Evolutionary conservation across 805 yeast species (phyloP).

Genomic region (Martiniozyma abietophila): DNA sequence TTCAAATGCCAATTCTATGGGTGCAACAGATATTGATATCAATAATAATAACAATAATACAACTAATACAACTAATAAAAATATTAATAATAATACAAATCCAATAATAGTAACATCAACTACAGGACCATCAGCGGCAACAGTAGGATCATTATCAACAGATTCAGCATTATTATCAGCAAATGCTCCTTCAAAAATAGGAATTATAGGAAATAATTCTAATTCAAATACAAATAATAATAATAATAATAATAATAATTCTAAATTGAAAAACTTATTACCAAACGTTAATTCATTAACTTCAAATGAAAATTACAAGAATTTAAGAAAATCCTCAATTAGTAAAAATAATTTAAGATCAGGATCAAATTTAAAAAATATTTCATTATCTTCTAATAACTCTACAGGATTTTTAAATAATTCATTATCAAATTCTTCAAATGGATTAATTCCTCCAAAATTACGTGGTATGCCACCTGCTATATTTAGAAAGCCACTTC

Average conservation of each 20-base stretch:
- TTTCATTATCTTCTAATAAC: not conserved
- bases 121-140: conserved; percentile 1
- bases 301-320: not conserved
- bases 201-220: not conserved
- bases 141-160: not conserved
- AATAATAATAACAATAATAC: too few species aligned
- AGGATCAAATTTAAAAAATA: not conserved
- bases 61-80: too few species aligned
- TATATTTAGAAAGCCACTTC: conserved; percentile 35
- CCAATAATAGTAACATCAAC: too few species aligned
- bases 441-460: conserved; percentile 12
- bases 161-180: not conserved
- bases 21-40: too few species aligned
- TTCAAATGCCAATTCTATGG: too few species aligned
- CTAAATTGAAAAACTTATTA: not conserved
- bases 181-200: too few species aligned
- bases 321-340: too few species aligned
- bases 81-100: too few species aligned
- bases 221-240: not conserved
- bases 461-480: conserved; percentile 51
- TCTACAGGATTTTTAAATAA: too few species aligned
- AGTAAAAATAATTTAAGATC: not conserved
- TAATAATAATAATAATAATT: not conserved
- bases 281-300: not conserved
- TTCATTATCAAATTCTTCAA: too few species aligned